phyloP scores from a whole-genome alignment of 2,329 filamentous ascomycete species.

The Arthrobotrys megalospora region DNA sequence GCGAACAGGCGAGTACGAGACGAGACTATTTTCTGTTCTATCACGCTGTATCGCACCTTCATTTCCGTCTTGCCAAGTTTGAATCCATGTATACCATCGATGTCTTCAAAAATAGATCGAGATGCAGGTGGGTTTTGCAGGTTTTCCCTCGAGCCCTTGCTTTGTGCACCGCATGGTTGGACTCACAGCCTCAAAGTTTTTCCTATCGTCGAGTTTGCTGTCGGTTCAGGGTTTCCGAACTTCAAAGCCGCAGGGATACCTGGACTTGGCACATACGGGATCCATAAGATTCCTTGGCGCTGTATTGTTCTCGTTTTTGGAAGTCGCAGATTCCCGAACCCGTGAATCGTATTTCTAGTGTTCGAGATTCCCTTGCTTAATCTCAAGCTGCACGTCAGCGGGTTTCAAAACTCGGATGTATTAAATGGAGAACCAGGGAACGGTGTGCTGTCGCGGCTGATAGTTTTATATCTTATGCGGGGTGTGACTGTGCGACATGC shows the following conservation, averaged over 20 bases:
- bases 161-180: slow-evolving; percentile 17
- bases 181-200: slow-evolving; percentile 19
- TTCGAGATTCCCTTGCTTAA: background rate
- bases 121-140: slow-evolving; percentile 1
- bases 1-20: slow-evolving; percentile 30
- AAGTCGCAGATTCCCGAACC: background rate
- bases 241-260: slow-evolving; percentile 13
- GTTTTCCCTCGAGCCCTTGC: slow-evolving; percentile 16
- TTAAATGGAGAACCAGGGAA: background rate
- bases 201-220: background rate
- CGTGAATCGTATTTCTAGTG: background rate
- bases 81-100: slow-evolving; percentile 1
- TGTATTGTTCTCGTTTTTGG: background rate
- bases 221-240: slow-evolving; percentile 12
- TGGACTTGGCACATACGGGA: slow-evolving; percentile 17
- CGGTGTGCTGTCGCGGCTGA: background rate
- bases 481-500: no score
- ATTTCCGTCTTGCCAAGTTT: slow-evolving; percentile 8
- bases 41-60: slow-evolving; percentile 17
- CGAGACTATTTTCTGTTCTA: background rate
- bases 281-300: slow-evolving; percentile 14
- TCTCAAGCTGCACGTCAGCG: background rate
- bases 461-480: no score
- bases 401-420: slow-evolving; percentile 6
- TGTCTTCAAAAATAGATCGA: slow-evolving; percentile 23